Evolutionary conservation across 768 basidiomycete species (phyloP), one percentile per base, ranked within the genome.

Genomic region (Thelephora ganbajun): DNA sequence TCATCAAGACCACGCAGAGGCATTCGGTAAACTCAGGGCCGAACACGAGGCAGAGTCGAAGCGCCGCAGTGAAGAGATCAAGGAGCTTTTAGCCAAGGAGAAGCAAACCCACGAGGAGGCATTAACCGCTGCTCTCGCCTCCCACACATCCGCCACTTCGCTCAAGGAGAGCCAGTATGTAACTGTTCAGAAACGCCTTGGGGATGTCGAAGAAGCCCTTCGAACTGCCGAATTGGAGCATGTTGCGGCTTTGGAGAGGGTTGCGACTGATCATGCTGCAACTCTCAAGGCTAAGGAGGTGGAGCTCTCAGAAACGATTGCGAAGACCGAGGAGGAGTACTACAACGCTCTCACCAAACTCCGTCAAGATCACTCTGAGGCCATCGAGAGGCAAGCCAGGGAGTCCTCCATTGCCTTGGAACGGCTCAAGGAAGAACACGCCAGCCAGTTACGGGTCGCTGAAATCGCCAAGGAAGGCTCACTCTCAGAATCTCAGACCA

Each of bases 341-440:
- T 86, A 88, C 59, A 79, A 87, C 49, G 79, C 78, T 18, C 66
- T 91, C 36, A 83, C 79, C 12, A 84, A 83, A 54, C 73, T 90
- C 43, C 82, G 86, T 37, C 67, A 60, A 12, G 81, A 86, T 57
- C 86, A 91, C 54, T 70, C 74, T 2, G 74, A 79, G 51, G 69
- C 75, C 20, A 66, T 90, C 49, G 74, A 75, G 51, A 75, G 69
- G 54, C 74, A 81, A 48, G 68, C 74, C 1, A 69, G 69, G 4
- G 81, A 89, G 48, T 66, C 73, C 16, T 67, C 76, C 35, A 76
- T 75, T 5, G 69, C 68, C 11, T 66, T 90, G n/a, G 79, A 83
- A 46, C 73, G 84, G 41, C 63, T 89, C 52, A 76, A 74, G 48
- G 79, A 82, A 54, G 86, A 91, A 54, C 89, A 92, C 58, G 74